Conservation (phyloP, 148 eudicot species). For the Diospyros lotus region DNA sequence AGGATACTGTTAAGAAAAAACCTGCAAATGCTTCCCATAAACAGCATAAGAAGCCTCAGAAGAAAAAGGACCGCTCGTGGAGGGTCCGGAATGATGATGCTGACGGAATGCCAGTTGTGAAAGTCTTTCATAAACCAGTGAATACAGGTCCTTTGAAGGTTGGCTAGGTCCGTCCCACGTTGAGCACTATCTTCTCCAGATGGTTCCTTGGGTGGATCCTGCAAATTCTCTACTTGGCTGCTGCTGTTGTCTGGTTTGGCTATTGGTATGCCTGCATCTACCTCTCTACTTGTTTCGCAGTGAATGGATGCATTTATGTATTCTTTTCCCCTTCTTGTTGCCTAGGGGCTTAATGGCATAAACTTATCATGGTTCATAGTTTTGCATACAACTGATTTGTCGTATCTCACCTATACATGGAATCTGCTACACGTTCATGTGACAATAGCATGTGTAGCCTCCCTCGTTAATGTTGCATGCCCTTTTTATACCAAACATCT, state of each 20-base stretch:
- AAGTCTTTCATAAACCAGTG: constrained; percentile 70
- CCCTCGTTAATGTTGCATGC: no score
- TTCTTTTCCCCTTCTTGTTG: no score
- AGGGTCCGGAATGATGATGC: constrained; percentile 61
- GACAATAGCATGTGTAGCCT: no score
- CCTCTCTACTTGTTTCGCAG: not conserved
- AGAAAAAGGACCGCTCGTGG: constrained; percentile 93
- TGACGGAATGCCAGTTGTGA: constrained; percentile 77
- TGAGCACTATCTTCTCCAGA: not conserved
- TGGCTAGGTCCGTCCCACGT: constrained; percentile 2
- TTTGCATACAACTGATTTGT: no score
- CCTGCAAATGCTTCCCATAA: constrained; percentile 56
- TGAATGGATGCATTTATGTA: not conserved
- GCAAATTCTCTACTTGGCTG: not conserved
- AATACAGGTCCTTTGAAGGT: constrained; percentile 50
- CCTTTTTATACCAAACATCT: no score
- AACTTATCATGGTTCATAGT: no score
- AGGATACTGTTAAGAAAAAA: constrained; percentile 38
- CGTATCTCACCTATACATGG: no score
- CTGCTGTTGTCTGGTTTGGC: not conserved
- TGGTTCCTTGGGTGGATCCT: not conserved
- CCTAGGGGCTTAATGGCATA: no score
- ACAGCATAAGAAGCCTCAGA: constrained; percentile 80
- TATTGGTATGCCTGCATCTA: not conserved
- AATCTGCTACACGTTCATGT: no score